These are phyloP conservation scores for Acanthamoeba sp. DNA, from an alignment of 208 protist genomes.

Conservation along the genomic window DNA sequence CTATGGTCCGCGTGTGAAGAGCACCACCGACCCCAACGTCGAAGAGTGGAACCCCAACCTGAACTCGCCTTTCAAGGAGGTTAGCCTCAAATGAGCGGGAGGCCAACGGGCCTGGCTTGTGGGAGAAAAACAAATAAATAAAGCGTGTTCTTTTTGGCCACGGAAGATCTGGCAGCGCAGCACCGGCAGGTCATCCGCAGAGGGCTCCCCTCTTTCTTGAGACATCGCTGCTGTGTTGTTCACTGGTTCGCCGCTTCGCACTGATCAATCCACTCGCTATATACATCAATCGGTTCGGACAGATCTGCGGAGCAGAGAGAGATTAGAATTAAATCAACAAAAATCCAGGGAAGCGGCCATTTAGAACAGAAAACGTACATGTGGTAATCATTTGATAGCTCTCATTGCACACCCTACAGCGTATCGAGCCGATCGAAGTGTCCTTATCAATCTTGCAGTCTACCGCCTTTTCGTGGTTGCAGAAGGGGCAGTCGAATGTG, in stretches of 20 bases:
- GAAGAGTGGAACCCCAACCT: not conserved
- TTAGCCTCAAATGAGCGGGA: not conserved
- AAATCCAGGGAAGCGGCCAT: not conserved
- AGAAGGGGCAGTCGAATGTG: conserved; percentile 89
- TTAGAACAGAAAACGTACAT: no score
- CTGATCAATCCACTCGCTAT: conserved; percentile 89
- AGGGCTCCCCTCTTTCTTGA: no score
- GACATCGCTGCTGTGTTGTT: no score
- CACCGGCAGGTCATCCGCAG: no score
- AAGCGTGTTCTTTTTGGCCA: no score
- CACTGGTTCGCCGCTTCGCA: conserved; percentile 84
- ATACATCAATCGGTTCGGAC: conserved; percentile 88
- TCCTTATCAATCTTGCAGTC: conserved; percentile 81
- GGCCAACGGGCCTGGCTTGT: not conserved
- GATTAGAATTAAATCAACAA: not conserved
- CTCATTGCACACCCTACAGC: conserved; percentile 66
- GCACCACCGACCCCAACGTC: not conserved
- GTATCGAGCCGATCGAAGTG: conserved; percentile 60
- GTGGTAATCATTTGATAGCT: conserved; percentile 73
- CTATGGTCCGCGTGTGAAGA: conserved; percentile 22
- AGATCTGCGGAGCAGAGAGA: conserved; percentile 77
- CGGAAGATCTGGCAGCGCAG: no score
- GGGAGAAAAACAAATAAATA: not conserved
- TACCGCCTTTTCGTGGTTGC: conserved; percentile 87
- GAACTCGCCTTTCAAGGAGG: conserved; percentile 1